Percentiles rank a stretch among this genome's conserved stretches.
Evolutionary conservation across 2,329 filamentous ascomycete species (phyloP).

Genomic region (Hypoxylon sp.): DNA sequence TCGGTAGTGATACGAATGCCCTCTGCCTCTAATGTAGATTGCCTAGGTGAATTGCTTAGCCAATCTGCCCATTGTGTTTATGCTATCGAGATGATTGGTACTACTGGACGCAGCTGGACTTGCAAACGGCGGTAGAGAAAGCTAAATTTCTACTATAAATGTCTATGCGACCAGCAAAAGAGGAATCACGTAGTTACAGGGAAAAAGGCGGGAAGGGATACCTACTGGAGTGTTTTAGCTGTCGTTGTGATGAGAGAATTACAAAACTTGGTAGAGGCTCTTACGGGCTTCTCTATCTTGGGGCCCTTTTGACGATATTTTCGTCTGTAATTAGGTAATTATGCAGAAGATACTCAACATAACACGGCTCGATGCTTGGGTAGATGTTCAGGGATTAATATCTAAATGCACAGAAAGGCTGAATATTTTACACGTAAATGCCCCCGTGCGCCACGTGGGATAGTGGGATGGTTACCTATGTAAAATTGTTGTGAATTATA

Average conservation of each 20-base stretch:
- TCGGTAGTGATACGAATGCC: background rate
- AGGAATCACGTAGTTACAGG: background rate
- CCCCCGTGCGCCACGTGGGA: slow-evolving; percentile 36
- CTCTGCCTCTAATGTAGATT: background rate
- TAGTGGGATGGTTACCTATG: slow-evolving; percentile 37
- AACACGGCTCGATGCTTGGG: no score
- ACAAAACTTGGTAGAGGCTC: no score
- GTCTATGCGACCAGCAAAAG: no score
- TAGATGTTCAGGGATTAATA: no score
- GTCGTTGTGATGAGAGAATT: no score
- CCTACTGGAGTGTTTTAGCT: no score
- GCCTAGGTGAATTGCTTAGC: background rate
- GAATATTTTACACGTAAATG: background rate
- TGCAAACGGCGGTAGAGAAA: background rate
- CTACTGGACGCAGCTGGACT: background rate
- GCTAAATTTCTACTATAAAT: no score
- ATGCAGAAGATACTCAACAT: no score
- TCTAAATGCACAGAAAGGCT: no score
- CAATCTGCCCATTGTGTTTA: background rate
- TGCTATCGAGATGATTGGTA: background rate
- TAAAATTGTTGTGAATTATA: slow-evolving; percentile 17
- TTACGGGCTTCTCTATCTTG: no score
- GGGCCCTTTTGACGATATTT: no score
- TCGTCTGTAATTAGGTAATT: no score
- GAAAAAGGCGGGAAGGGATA: background rate